Evolutionary conservation across 2,329 filamentous ascomycete species (phyloP), one percentile per base, ranked within the genome.

Genomic region (Penicillium sclerotigenum): DNA sequence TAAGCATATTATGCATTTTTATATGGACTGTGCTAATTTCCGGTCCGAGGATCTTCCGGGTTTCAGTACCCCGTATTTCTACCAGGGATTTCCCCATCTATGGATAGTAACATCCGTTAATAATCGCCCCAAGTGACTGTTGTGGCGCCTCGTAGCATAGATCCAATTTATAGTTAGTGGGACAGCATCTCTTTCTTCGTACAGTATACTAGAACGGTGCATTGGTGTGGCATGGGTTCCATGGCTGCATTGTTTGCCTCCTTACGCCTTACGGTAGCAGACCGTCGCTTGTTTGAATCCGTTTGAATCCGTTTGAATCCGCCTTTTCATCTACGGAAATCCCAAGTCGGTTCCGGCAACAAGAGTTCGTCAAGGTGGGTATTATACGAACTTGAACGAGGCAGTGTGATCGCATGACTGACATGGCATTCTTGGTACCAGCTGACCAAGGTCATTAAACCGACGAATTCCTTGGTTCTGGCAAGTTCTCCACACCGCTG

Each of bases 351-450:
- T 47, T 34, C 43, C 29, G n/a, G n/a, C 29, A 18, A n/a, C 4
- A 33, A 7, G 13, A 14, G 36, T 33, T 52, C 16, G n/a, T 37
- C 22, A 52, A 42, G 13, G 43, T 53, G 48, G 43, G 13, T 48
- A 37, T 11, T 56, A 48, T 56, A 56, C 49, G 54, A 56, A 34
- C 31, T 45, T 28, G 29, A 48, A 45, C 37, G 7, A 48, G 28
- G 18, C 24, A 37, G 26, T 22, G 20, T 48, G 48, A 56, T 38
- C 43, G 49, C 48, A 53, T 43, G 43, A 22, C 36, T 52, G 42
- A 47, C 11, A 46, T 52, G 22, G 22, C n/a, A 41, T 40, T 52
- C 16, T 52, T 45, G 48, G 54, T 36, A 48, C 37, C 41, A 56
- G n/a, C 34, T 13, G 14, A 28, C 28, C 28, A 52, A 33, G 18